Percentiles rank a stretch among this genome's conserved stretches.
These are phyloP conservation scores for Pichia nakasei DNA, from an alignment of 805 yeast genomes.

Conservation along the genomic window DNA sequence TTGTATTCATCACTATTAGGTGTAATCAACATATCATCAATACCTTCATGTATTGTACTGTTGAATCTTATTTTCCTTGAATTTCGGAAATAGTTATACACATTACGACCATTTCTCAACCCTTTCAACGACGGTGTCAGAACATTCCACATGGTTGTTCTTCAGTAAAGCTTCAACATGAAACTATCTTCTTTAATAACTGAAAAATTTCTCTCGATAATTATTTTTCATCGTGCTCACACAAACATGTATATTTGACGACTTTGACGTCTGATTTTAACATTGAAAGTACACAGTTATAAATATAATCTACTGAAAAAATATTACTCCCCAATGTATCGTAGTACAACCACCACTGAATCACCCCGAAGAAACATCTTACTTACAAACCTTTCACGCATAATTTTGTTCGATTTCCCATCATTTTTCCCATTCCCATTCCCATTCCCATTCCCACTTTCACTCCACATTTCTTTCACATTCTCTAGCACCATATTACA, in stretches of 20 bases:
- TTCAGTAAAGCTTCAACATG: no score
- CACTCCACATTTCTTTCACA: constrained; percentile 69
- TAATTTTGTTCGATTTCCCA: constrained; percentile 37
- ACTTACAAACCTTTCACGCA: constrained; percentile 68
- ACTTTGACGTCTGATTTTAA: no score
- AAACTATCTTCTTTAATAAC: no score
- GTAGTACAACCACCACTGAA: constrained; percentile 75
- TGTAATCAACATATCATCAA: neutral
- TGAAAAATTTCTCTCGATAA: no score
- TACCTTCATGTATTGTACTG: neutral
- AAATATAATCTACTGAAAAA: no score
- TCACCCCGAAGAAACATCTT: constrained; percentile 94
- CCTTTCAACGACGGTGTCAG: neutral
- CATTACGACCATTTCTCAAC: neutral
- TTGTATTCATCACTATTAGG: constrained; percentile 16
- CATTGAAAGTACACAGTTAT: no score
- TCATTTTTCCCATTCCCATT: neutral
- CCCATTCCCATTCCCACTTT: constrained; percentile 6
- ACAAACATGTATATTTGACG: no score
- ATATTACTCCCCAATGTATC: constrained; percentile 9
- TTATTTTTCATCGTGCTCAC: no score
- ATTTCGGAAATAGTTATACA: neutral
- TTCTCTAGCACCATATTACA: constrained; percentile 88
- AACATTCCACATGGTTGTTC: neutral
- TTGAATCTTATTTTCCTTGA: neutral